Evolutionary conservation across 352 stramenopile species (phyloP).

Genomic region (Pythium diclinum): DNA sequence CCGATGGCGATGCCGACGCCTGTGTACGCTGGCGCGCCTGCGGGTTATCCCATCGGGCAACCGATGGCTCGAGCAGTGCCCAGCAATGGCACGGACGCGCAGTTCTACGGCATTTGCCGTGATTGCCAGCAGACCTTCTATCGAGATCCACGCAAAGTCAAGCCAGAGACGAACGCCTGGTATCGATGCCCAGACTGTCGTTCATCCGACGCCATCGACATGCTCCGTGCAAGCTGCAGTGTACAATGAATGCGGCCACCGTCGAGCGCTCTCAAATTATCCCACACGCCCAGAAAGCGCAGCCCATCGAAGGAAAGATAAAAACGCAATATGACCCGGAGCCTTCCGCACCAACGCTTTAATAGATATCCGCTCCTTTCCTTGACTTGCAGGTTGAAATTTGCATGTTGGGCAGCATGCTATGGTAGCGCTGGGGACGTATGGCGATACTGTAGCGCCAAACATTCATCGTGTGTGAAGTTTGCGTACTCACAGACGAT

Average conservation of each 20-base stretch:
- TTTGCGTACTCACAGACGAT: no score
- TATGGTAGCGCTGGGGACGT: no score
- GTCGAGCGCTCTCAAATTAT: no score
- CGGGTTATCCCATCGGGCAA: not conserved
- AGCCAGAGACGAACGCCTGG: slow-evolving; percentile 63
- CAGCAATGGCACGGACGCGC: slow-evolving; percentile 34
- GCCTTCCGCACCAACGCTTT: no score
- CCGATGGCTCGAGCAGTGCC: slow-evolving; percentile 25
- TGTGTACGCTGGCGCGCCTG: not conserved
- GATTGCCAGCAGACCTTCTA: slow-evolving; percentile 69
- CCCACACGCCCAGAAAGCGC: no score
- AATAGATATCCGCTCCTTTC: no score
- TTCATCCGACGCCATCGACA: slow-evolving; percentile 42
- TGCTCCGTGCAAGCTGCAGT: slow-evolving; percentile 52
- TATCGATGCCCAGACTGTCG: slow-evolving; percentile 65
- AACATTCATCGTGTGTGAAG: no score
- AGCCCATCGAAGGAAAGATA: no score
- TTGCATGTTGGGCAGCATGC: no score
- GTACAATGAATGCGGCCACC: slow-evolving; percentile 36
- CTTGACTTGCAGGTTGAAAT: no score
- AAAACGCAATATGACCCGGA: no score
- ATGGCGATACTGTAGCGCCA: no score
- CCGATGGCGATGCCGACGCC: slow-evolving; percentile 30
- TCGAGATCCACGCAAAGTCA: slow-evolving; percentile 43
- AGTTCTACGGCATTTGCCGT: slow-evolving; percentile 48